Evolutionary conservation across 2,329 filamentous ascomycete species (phyloP).

Genomic region (Aspergillus caelatus): DNA sequence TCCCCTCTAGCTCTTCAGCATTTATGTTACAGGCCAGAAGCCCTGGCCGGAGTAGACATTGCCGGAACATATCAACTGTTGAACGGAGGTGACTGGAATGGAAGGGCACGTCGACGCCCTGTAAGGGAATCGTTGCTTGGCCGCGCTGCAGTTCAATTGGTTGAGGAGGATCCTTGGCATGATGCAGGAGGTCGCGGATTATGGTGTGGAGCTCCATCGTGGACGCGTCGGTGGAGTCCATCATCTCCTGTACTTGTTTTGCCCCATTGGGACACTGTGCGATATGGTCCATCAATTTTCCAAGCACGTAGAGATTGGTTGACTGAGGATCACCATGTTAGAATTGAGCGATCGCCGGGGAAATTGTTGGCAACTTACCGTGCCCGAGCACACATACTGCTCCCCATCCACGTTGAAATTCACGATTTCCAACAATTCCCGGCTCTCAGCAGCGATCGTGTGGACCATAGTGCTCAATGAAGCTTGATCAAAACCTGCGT

Average conservation of each 20-base stretch:
- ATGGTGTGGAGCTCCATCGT: conserved; percentile 4
- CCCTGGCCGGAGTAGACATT: conserved; percentile 63
- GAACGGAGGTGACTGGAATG: conserved; percentile 95
- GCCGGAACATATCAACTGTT: conserved; percentile 95
- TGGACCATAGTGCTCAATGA: conserved; percentile 90
- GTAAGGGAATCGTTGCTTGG: conserved; percentile 93
- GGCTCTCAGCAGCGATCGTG: conserved; percentile 85
- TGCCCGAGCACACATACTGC: conserved; percentile 68
- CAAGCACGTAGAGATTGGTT: conserved; percentile 21
- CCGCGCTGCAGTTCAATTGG: conserved; percentile 87
- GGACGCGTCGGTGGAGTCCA: neutral
- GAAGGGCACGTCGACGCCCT: conserved; percentile 88
- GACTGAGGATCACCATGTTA: conserved; percentile 3
- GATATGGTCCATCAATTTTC: conserved; percentile 19
- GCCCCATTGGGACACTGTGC: conserved; percentile 1
- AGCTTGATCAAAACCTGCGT: conserved; percentile 92
- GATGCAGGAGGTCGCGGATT: conserved; percentile 62
- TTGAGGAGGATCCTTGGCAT: conserved; percentile 69
- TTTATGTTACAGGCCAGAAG: conserved; percentile 67
- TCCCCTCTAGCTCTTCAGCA: conserved; percentile 88
- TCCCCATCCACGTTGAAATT: conserved; percentile 77
- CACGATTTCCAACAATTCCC: conserved; percentile 95
- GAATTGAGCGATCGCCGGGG: neutral
- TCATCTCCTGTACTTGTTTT: neutral
- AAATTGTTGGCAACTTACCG: conserved; percentile 39